Evolutionary conservation across 1,284 basidiomycete genomes (phyloP).

Genomic region (Peniophora sp.): DNA sequence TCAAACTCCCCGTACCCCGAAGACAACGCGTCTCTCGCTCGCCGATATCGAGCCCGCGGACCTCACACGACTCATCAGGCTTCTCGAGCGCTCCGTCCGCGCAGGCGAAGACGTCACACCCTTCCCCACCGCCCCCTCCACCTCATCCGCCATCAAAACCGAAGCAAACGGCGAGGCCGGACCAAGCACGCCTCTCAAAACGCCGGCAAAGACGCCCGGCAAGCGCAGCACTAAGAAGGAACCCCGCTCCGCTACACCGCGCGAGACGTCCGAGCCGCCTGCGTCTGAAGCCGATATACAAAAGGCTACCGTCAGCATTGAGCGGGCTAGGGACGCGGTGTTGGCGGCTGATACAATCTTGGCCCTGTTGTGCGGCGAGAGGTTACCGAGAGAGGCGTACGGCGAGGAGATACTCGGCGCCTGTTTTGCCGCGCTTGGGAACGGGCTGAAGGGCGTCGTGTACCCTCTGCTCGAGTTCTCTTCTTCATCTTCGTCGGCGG

Average conservation of each 20-base stretch:
- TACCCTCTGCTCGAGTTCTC: conserved; percentile 76
- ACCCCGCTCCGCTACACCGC: neutral
- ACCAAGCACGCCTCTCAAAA: too few relatives aligned
- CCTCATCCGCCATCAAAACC: too few relatives aligned
- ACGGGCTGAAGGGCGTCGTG: conserved; percentile 70
- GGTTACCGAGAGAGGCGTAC: conserved; percentile 83
- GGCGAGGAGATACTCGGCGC: conserved; percentile 86
- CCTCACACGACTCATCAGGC: conserved; percentile 60
- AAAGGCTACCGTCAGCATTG: conserved; percentile 39
- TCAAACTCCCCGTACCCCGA: conserved; percentile 34
- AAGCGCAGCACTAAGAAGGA: too few relatives aligned
- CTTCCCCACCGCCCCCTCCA: conserved; percentile 34
- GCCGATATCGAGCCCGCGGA: conserved; percentile 55
- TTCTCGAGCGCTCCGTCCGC: conserved; percentile 70
- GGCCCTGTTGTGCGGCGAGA: conserved; percentile 67
- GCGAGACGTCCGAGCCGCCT: conserved; percentile 19
- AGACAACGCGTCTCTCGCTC: conserved; percentile 29
- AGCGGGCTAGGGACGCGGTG: conserved; percentile 60
- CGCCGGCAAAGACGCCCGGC: too few relatives aligned
- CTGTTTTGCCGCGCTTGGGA: conserved; percentile 73
- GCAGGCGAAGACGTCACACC: conserved; percentile 68
- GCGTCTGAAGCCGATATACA: conserved; percentile 42
- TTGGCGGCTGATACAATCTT: conserved; percentile 80
- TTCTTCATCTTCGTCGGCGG: neutral
- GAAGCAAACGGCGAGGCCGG: too few relatives aligned